Percentiles rank a stretch among this genome's conserved stretches.
Evolutionary conservation across 2,329 filamentous ascomycete genomes (phyloP).

Genomic region (Karstenula rhodostoma): DNA sequence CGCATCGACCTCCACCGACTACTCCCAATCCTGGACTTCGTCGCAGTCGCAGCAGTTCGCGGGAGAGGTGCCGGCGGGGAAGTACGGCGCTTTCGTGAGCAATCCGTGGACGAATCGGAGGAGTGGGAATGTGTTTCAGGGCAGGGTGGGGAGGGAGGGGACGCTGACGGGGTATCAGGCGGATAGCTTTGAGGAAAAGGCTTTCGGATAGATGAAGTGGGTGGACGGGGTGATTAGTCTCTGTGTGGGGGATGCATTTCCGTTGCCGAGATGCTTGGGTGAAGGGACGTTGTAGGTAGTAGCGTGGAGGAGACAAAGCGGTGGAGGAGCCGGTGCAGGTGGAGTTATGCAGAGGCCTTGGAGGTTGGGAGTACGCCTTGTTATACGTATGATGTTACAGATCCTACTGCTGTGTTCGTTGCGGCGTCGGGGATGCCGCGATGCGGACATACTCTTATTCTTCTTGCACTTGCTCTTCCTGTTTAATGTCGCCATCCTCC

Average conservation of each 20-base stretch:
- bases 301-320: background rate
- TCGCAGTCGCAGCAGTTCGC: conserved; percentile 40
- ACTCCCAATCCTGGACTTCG: conserved; percentile 45
- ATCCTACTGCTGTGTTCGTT: background rate
- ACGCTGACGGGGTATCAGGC: conserved; percentile 37
- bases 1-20: conserved; percentile 34
- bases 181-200: conserved; percentile 48
- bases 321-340: background rate
- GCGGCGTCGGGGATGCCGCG: no score
- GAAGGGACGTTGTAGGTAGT: conserved; percentile 36
- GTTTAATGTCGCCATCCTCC: background rate
- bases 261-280: conserved; percentile 51
- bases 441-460: no score
- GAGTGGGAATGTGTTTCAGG: conserved; percentile 47
- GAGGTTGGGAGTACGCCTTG: no score
- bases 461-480: no score
- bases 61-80: conserved; percentile 46
- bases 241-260: conserved; percentile 49
- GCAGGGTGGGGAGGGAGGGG: conserved; percentile 43
- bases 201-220: conserved; percentile 47
- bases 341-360: no score
- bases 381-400: background rate
- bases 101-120: conserved; percentile 47
- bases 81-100: conserved; percentile 52
- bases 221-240: conserved; percentile 52